A percentile compares a stretch with the other conserved stretches of the same genome.
These are phyloP conservation scores for Cardamine occulta DNA, from an alignment of 345 rosid genomes.

Conservation along the genomic window DNA sequence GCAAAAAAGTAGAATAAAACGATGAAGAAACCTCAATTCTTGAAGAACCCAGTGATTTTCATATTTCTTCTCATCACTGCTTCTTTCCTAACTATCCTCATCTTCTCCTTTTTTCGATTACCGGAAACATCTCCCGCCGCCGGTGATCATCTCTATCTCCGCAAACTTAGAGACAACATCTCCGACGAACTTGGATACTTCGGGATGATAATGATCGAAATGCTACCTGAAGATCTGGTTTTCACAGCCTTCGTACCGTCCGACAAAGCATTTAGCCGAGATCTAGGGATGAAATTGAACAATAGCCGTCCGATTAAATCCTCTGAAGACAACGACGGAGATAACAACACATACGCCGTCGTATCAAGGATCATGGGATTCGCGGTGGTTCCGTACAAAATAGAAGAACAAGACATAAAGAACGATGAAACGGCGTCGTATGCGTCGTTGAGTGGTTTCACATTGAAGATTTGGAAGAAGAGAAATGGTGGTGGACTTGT, in stretches of 20 bases:
- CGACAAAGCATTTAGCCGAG: conserved; percentile 58
- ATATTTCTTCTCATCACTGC: conserved; percentile 48
- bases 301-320: conserved; percentile 26
- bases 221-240: conserved; percentile 77
- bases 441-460: conserved; percentile 72
- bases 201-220: conserved; percentile 78
- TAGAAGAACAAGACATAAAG: conserved; percentile 45
- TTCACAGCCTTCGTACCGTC: conserved; percentile 86
- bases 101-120: conserved; percentile 55
- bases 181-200: conserved; percentile 52
- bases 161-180: background rate
- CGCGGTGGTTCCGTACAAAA: conserved; percentile 64
- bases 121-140: conserved; percentile 51
- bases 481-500: conserved; percentile 49
- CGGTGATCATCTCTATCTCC: conserved; percentile 19
- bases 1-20: conserved; percentile 17
- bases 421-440: conserved; percentile 48
- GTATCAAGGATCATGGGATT: conserved; percentile 71
- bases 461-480: conserved; percentile 51
- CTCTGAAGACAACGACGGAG: conserved; percentile 48
- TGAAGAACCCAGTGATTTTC: conserved; percentile 52
- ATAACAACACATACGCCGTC: conserved; percentile 60
- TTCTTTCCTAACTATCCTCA: conserved; percentile 53
- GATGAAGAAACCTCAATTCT: conserved; percentile 49
- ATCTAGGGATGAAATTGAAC: conserved; percentile 51